phyloP scores from a whole-genome alignment of 2,329 filamentous ascomycete genomes.

The Colletotrichum shisoi region DNA sequence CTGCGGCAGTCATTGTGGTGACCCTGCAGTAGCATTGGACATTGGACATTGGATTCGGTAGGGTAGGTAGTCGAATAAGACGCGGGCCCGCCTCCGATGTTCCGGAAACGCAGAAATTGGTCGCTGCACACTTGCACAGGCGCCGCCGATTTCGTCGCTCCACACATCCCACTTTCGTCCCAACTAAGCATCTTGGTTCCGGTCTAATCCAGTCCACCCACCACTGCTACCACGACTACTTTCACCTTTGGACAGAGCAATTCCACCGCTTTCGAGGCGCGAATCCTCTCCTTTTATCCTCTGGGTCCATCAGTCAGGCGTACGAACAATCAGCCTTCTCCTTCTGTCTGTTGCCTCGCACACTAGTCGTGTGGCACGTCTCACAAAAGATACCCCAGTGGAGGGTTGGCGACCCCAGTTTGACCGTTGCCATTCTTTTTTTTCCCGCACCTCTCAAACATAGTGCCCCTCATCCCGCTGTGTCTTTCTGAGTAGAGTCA shows the following conservation, averaged over 20 bases:
- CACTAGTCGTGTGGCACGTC: not conserved
- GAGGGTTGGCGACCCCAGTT: constrained; percentile 30
- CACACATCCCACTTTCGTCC: constrained; percentile 38
- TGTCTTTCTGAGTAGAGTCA: constrained; percentile 22
- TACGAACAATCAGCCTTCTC: not conserved
- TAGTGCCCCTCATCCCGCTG: constrained; percentile 29
- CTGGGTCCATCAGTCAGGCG: not conserved
- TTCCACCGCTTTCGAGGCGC: constrained; percentile 15
- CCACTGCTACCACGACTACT: constrained; percentile 4
- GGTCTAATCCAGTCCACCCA: constrained; percentile 25
- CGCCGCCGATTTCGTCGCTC: constrained; percentile 39
- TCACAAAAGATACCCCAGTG: not conserved
- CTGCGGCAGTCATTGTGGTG: not conserved
- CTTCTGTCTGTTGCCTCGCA: not conserved
- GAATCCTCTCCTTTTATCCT: constrained; percentile 12
- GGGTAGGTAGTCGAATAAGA: constrained; percentile 20
- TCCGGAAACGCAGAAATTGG: constrained; percentile 37
- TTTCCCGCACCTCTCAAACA: constrained; percentile 25
- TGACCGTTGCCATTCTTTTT: constrained; percentile 31
- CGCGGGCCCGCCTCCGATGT: constrained; percentile 35
- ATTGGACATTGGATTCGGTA: too few species aligned
- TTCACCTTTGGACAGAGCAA: not conserved
- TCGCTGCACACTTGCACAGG: constrained; percentile 30
- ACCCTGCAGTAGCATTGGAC: constrained; percentile 13
- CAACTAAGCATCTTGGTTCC: constrained; percentile 25